Evolutionary conservation across 805 yeast species (phyloP), one percentile per base, ranked within the genome.

Genomic region (Cyberlindnera suaveolens): DNA sequence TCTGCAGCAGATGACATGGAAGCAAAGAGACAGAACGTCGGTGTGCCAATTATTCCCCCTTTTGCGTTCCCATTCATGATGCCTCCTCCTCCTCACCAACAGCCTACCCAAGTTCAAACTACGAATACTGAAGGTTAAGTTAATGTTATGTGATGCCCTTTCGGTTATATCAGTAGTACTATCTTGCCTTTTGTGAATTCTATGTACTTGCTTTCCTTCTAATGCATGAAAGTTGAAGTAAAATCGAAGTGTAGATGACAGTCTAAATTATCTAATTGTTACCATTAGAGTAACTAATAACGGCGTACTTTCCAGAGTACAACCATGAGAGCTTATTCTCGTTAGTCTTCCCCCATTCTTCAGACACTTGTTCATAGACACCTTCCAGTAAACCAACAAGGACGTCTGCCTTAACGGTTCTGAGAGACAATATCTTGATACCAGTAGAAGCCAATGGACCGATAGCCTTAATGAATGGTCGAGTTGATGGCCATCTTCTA

Each of bases 331-430:
- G 78, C 20, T 85, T 87, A 40, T 70, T 62, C 46, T 82, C 81
- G 47, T 83, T 78, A 0, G 85, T 81, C 57, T 65, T 66, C 32
- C 64, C 53, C 85, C 86, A 90, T 35, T 66, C 64, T 44, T 72
- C 63, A 36, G 77, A 71, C 49, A 91, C 71, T 57, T 78, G 71
- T 53, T 82, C 89, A 51, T 85, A 85, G 34, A 77, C 66, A 3
- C 96, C 96, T 33, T 70, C 72, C 4, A 74, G 71, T 49, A 93
- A 74, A 1, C 95, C 98, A 34, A 86, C 96, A 42, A 85, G 81
- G 6, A 90, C 98, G 61, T 93, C 99, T 1, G 98, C 97, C 66
- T 93, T 93, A 63, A 96, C 83, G 3, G 98, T 93, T 69, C 99
- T 80, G 54, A 93, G 72, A 30, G 95, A 77, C 45, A 88, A 68